phyloP scores from a whole-genome alignment of 2,329 filamentous ascomycete genomes.

The Nothopassalora personata region DNA sequence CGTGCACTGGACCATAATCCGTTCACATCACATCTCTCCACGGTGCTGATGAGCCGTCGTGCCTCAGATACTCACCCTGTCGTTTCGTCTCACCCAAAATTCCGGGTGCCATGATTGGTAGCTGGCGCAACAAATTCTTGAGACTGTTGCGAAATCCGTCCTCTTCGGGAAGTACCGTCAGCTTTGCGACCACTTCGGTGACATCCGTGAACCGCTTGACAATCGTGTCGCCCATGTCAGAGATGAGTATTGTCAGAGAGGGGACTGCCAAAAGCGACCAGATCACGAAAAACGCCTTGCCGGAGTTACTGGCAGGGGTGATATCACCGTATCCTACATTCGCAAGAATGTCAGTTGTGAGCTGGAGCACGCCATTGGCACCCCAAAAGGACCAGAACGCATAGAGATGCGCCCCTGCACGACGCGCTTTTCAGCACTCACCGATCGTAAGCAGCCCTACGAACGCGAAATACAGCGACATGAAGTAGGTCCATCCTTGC shows the following conservation, averaged over 20 bases:
- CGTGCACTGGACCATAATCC: background rate
- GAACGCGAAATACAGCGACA: constrained; percentile 50
- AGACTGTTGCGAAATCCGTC: constrained; percentile 13
- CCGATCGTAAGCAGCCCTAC: constrained; percentile 48
- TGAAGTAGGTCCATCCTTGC: constrained; percentile 49
- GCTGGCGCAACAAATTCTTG: constrained; percentile 17
- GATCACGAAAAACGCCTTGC: constrained; percentile 53
- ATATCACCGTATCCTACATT: constrained; percentile 48
- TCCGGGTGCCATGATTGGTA: constrained; percentile 14
- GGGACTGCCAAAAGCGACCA: constrained; percentile 53
- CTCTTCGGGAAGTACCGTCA: constrained; percentile 40
- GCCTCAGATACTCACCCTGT: constrained; percentile 1
- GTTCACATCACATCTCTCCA: background rate
- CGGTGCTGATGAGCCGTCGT: background rate
- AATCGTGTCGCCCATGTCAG: constrained; percentile 51
- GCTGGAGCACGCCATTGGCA: background rate
- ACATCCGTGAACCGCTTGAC: constrained; percentile 51
- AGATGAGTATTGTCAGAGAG: constrained; percentile 50
- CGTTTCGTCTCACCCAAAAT: constrained; percentile 14
- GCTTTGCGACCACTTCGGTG: constrained; percentile 51
- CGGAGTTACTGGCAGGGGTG: constrained; percentile 44
- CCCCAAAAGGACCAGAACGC: background rate
- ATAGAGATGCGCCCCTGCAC: too few relatives aligned
- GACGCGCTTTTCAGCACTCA: background rate
- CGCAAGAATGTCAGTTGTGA: background rate